These are phyloP conservation scores for Schizosaccharomyces osmophilus DNA, from an alignment of 805 yeast species.

Conservation along the genomic window DNA sequence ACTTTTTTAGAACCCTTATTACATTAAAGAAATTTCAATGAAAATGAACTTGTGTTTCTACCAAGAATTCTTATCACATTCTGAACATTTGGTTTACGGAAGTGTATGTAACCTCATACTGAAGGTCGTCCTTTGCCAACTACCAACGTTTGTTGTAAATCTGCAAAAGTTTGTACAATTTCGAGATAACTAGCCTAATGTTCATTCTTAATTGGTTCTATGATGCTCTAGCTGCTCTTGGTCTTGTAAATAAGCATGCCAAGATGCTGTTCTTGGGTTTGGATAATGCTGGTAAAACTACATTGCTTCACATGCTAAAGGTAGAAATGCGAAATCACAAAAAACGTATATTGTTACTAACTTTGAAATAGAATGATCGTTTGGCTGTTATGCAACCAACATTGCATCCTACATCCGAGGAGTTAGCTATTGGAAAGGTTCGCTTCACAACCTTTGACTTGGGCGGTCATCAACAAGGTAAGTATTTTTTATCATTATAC, in stretches of 20 bases:
- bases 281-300: conserved; percentile 95
- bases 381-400: conserved; percentile 95
- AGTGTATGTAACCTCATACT: no score
- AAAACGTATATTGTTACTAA: neutral
- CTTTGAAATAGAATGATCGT: conserved; percentile 45
- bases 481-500: neutral
- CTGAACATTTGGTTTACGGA: no score
- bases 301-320: conserved; percentile 57
- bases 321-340: conserved; percentile 6
- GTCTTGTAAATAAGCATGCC: conserved; percentile 85
- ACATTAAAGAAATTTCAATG: no score
- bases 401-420: conserved; percentile 92
- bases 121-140: neutral
- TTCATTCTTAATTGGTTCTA: conserved; percentile 21
- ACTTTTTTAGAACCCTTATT: no score
- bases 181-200: neutral
- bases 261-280: conserved; percentile 84
- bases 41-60: no score
- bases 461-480: conserved; percentile 80
- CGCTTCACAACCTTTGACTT: conserved; percentile 93
- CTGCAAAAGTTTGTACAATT: no score
- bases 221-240: conserved; percentile 54
- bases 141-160: neutral
- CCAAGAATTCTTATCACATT: no score
- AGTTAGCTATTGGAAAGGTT: conserved; percentile 83